A percentile compares a stretch with the other conserved stretches of the same genome.
Evolutionary conservation across 495 filamentous ascomycete species (phyloP).

Genomic region (Glarea lozoyensis): DNA sequence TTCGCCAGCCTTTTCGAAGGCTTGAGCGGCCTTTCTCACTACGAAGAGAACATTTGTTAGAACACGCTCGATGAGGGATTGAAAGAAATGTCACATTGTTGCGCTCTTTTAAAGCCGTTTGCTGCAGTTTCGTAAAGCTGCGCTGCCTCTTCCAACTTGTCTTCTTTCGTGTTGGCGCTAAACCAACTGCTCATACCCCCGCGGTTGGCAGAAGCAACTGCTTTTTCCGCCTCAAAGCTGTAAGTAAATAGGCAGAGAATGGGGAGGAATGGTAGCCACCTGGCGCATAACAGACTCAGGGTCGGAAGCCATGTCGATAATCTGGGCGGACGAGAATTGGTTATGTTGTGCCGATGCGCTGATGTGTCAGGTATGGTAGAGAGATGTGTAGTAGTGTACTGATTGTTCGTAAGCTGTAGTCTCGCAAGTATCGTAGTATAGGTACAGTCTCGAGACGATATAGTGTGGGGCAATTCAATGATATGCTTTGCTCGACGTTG

Average conservation of each 20-base stretch:
- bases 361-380: no score
- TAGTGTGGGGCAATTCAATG: no score
- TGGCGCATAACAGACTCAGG: slow-evolving; percentile 50
- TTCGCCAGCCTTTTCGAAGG: slow-evolving; percentile 69
- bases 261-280: slow-evolving; percentile 26
- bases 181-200: slow-evolving; percentile 62
- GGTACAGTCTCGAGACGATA: not conserved
- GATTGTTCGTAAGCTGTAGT: not conserved
- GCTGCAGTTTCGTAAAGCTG: slow-evolving; percentile 74
- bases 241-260: slow-evolving; percentile 11
- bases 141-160: slow-evolving; percentile 78
- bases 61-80: no score
- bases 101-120: no score
- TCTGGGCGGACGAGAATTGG: no score
- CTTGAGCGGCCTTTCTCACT: slow-evolving; percentile 74
- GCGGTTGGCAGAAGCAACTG: slow-evolving; percentile 54
- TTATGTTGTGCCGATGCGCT: no score
- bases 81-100: no score
- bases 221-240: slow-evolving; percentile 64
- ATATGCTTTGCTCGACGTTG: no score
- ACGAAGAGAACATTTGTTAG: slow-evolving; percentile 4
- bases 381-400: no score
- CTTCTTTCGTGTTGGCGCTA: slow-evolving; percentile 61
- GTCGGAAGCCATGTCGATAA: slow-evolving; percentile 31
- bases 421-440: not conserved